Percentiles rank a stretch among this genome's conserved stretches.
Conservation (phyloP, 768 basidiomycete species). For the Phlegmacium glaucopus region DNA sequence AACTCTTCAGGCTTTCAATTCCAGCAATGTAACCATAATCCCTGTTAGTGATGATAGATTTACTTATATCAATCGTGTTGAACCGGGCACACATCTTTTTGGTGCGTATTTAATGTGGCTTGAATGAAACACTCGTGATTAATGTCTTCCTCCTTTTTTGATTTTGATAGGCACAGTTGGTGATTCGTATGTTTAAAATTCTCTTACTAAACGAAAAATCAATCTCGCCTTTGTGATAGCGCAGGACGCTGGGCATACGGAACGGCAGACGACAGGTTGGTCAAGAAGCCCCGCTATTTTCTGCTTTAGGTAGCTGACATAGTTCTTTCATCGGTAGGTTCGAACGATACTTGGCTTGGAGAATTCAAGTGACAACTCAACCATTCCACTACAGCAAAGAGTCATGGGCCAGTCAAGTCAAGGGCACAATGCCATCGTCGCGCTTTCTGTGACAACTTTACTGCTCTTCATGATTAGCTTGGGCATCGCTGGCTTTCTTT, state of each 20-base stretch:
- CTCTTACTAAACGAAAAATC: not conserved
- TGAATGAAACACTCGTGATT: not conserved
- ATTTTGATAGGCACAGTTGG: slow-evolving; percentile 30
- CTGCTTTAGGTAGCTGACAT: not conserved
- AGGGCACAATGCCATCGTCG: slow-evolving; percentile 7
- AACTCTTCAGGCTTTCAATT: slow-evolving; percentile 34
- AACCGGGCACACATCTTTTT: slow-evolving; percentile 33
- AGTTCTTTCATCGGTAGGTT: slow-evolving; percentile 17
- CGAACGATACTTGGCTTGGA: slow-evolving; percentile 24
- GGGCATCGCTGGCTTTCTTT: slow-evolving; percentile 5
- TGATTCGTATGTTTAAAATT: slow-evolving; percentile 41
- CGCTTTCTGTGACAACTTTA: slow-evolving; percentile 7
- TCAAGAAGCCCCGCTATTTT: slow-evolving; percentile 21
- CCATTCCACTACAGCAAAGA: not conserved
- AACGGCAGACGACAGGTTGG: slow-evolving; percentile 27
- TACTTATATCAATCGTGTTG: slow-evolving; percentile 41
- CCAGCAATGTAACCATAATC: slow-evolving; percentile 38
- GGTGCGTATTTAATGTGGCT: slow-evolving; percentile 28
- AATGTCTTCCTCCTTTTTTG: slow-evolving; percentile 4
- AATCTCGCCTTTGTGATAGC: slow-evolving; percentile 19
- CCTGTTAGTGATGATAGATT: slow-evolving; percentile 32
- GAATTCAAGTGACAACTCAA: slow-evolving; percentile 21
- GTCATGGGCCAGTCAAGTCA: slow-evolving; percentile 1
- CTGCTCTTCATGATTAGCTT: slow-evolving; percentile 6
- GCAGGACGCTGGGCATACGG: slow-evolving; percentile 38